Evolutionary conservation across 176 grass and related monocot genomes (phyloP).

Genomic region (Saccharum officinarum): DNA sequence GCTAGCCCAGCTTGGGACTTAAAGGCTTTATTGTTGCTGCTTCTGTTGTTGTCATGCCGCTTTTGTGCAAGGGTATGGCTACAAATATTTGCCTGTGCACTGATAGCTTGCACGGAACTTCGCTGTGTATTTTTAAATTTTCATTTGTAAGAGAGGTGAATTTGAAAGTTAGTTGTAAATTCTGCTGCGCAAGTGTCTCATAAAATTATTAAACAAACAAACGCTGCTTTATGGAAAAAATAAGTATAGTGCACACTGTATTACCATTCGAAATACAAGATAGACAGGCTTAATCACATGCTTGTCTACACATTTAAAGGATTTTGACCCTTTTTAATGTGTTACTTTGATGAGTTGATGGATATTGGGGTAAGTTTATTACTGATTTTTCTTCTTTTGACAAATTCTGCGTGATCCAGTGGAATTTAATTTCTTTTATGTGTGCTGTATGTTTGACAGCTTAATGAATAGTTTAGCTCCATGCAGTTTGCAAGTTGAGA

Average conservation of each 20-base stretch:
- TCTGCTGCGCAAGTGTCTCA: not conserved
- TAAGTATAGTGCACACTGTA: not conserved
- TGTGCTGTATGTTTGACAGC: constrained; percentile 26
- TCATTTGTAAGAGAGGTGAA: constrained; percentile 6
- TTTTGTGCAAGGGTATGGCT: not conserved
- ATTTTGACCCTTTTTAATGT: not conserved
- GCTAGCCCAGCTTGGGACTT: not conserved
- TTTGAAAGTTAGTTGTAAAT: constrained; percentile 2
- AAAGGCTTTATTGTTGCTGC: not conserved
- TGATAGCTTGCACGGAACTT: not conserved
- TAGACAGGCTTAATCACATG: not conserved
- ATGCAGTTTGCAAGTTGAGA: constrained; percentile 31
- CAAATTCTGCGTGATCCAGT: not conserved
- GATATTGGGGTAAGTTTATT: not conserved
- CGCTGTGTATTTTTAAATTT: not conserved
- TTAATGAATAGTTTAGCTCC: constrained; percentile 14
- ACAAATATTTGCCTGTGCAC: not conserved
- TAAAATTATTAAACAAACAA: not conserved
- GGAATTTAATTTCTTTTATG: not conserved
- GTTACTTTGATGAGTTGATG: not conserved
- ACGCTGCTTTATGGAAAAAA: not conserved
- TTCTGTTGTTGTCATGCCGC: not conserved
- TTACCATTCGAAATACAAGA: not conserved
- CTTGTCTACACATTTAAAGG: constrained; percentile 3
- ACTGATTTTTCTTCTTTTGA: constrained; percentile 5